These are phyloP conservation scores for Microsporum ferrugineum DNA, from an alignment of 2,329 filamentous ascomycete genomes.

Conservation along the genomic window DNA sequence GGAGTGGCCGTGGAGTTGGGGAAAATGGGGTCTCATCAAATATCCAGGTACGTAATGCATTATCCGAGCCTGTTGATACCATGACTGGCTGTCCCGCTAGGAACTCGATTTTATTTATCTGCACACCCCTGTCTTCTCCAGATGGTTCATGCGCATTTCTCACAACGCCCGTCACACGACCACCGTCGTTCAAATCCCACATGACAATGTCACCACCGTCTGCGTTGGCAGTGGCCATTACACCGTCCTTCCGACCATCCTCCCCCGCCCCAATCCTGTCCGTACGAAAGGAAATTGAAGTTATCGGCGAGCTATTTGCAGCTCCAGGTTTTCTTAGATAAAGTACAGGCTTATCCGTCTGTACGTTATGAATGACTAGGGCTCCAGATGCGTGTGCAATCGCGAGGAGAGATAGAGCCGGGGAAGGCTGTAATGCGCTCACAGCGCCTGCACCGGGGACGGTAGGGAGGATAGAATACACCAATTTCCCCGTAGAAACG, in stretches of 20 bases:
- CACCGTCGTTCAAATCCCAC: conserved; percentile 88
- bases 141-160: conserved; percentile 67
- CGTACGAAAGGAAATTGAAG: conserved; percentile 78
- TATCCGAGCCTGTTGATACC: conserved; percentile 81
- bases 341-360: conserved; percentile 62
- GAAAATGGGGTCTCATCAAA: conserved; percentile 89
- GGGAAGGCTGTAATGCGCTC: conserved; percentile 74
- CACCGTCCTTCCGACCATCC: conserved; percentile 71
- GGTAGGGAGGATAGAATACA: conserved; percentile 79
- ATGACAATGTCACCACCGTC: conserved; percentile 80
- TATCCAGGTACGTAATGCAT: conserved; percentile 91
- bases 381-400: conserved; percentile 75
- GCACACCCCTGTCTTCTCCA: conserved; percentile 49
- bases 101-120: conserved; percentile 81
- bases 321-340: conserved; percentile 53
- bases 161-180: conserved; percentile 73
- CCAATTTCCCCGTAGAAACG: conserved; percentile 75
- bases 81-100: conserved; percentile 79
- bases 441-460: conserved; percentile 62
- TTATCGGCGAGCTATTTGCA: conserved; percentile 52
- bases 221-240: conserved; percentile 82
- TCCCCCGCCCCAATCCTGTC: conserved; percentile 80
- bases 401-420: conserved; percentile 73
- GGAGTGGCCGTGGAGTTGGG: conserved; percentile 70
- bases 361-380: conserved; percentile 69